Evolutionary conservation across 1,284 basidiomycete species (phyloP).

Genomic region (Cronartium ribicola): DNA sequence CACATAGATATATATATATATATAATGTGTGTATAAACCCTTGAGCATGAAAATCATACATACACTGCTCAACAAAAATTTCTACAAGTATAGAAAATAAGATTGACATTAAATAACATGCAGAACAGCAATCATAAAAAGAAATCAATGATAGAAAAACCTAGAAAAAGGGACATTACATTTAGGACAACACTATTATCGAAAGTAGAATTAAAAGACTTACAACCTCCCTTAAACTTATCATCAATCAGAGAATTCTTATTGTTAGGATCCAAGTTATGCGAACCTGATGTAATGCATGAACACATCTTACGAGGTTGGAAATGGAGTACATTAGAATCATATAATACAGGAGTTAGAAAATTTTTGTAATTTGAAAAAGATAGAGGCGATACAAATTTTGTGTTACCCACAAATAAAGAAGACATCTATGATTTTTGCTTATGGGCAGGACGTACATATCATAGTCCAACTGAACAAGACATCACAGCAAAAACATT

Average conservation of each 20-base stretch:
- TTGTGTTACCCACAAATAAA: not conserved
- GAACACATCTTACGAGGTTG: not conserved
- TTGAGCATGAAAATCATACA: too few species aligned
- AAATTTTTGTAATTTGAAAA: not conserved
- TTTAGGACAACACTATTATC: too few species aligned
- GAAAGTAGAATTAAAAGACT: not conserved
- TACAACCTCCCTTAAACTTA: not conserved
- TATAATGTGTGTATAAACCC: too few species aligned
- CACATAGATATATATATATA: too few species aligned
- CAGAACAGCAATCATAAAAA: too few species aligned
- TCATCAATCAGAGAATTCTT: too few species aligned
- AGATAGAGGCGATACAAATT: not conserved
- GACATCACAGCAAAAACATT: not conserved
- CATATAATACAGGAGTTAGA: not conserved
- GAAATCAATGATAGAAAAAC: too few species aligned
- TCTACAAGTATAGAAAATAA: too few species aligned
- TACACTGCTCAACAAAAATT: too few species aligned
- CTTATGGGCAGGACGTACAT: conserved; percentile 5
- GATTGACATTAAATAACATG: too few species aligned
- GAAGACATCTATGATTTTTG: conserved; percentile 9
- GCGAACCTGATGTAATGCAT: not conserved
- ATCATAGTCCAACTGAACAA: not conserved
- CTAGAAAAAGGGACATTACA: not conserved
- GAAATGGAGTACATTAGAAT: not conserved
- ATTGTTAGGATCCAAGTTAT: not conserved